A percentile compares a stretch with the other conserved stretches of the same genome.
Evolutionary conservation across 257 asterid species (phyloP).

Genomic region (Solanum virginianum): DNA sequence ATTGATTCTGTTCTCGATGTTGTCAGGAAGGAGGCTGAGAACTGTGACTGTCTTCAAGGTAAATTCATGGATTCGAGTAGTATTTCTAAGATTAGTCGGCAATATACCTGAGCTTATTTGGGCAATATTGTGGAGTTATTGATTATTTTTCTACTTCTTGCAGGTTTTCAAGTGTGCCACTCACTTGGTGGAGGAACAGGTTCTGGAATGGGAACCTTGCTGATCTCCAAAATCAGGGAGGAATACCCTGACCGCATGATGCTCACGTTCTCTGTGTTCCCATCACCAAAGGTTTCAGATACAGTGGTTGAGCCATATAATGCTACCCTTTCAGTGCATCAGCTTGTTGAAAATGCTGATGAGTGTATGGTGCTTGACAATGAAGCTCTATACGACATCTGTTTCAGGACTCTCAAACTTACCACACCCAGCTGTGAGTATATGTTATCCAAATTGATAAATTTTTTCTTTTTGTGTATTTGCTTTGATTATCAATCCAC

Average conservation of each 20-base stretch:
- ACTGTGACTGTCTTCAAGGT: conserved; percentile 90
- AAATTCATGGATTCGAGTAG: neutral
- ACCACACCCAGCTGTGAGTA: conserved; percentile 88
- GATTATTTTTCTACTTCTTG: neutral
- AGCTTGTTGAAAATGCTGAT: conserved; percentile 84
- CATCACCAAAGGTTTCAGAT: conserved; percentile 79
- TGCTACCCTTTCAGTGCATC: conserved; percentile 83
- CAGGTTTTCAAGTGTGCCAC: conserved; percentile 79
- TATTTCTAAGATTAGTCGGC: neutral
- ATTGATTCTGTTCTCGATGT: conserved; percentile 81
- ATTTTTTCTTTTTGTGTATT: neutral
- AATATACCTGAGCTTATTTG: neutral
- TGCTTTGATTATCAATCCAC: neutral
- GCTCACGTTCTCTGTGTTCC: conserved; percentile 79
- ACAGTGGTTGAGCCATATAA: conserved; percentile 83
- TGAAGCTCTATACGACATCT: conserved; percentile 70
- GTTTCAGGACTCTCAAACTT: conserved; percentile 73
- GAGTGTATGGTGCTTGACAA: conserved; percentile 88
- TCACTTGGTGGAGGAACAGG: conserved; percentile 90
- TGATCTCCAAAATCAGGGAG: conserved; percentile 73
- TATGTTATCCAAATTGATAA: neutral
- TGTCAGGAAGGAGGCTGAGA: conserved; percentile 78
- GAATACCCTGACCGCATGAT: conserved; percentile 84
- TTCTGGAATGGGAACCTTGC: conserved; percentile 79
- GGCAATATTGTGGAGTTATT: neutral